Evolutionary conservation across 2,329 filamentous ascomycete species (phyloP).

Genomic region (Sphaerostilbella broomeana): DNA sequence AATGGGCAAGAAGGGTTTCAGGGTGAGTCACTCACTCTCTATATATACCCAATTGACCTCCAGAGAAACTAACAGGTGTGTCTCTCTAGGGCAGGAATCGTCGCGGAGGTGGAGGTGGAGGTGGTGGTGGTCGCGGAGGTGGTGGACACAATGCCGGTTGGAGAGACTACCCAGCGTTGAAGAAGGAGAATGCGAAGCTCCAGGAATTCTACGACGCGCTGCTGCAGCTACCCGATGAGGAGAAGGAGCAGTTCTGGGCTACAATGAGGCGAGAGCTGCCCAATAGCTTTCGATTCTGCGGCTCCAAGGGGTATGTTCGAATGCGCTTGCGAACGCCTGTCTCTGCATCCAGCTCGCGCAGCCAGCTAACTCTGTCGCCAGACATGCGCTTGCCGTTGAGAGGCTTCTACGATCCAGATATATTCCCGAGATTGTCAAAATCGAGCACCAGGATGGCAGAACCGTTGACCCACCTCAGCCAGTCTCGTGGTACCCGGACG

Average conservation of each 20-base stretch:
- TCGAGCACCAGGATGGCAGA: slow-evolving; percentile 74
- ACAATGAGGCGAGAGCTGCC: slow-evolving; percentile 78
- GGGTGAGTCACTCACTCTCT: slow-evolving; percentile 20
- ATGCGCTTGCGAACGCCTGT: too few relatives aligned
- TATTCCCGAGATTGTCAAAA: slow-evolving; percentile 81
- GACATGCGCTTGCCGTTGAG: slow-evolving; percentile 88
- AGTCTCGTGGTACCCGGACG: slow-evolving; percentile 89
- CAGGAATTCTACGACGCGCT: slow-evolving; percentile 81
- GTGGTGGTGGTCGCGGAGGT: slow-evolving; percentile 27
- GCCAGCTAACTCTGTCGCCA: slow-evolving; percentile 28
- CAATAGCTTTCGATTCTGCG: slow-evolving; percentile 96
- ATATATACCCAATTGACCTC: not conserved
- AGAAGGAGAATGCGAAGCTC: slow-evolving; percentile 76
- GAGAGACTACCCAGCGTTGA: slow-evolving; percentile 40
- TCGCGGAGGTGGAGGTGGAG: slow-evolving; percentile 29
- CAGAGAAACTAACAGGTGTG: too few relatives aligned
- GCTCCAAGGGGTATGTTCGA: slow-evolving; percentile 71
- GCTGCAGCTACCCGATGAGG: slow-evolving; percentile 67
- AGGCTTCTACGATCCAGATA: slow-evolving; percentile 81
- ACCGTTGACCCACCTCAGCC: slow-evolving; percentile 74
- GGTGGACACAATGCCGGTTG: slow-evolving; percentile 21
- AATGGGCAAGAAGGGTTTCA: slow-evolving; percentile 34
- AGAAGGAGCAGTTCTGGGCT: slow-evolving; percentile 77
- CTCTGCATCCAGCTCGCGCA: too few relatives aligned
- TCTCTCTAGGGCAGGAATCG: slow-evolving; percentile 30